Evolutionary conservation across 1,284 basidiomycete genomes (phyloP).

Genomic region (Tilletiaria anomala): DNA sequence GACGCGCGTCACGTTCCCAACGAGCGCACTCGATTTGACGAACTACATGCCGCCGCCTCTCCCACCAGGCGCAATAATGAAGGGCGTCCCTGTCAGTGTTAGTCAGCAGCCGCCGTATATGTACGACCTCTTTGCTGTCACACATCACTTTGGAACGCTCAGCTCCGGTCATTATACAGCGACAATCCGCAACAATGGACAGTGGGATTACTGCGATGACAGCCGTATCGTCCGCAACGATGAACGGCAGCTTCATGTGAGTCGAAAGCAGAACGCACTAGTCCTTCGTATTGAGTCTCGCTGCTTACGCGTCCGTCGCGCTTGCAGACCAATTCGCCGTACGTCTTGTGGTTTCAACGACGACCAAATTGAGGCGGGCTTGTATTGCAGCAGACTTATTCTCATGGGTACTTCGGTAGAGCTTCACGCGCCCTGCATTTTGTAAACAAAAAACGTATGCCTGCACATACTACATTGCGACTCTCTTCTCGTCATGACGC

Average conservation of each 20-base stretch:
- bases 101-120: conserved; percentile 35
- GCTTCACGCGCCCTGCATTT: too few species aligned
- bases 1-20: conserved; percentile 50
- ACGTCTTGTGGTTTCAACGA: conserved; percentile 30
- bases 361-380: too few species aligned
- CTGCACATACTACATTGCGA: too few species aligned
- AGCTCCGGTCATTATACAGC: conserved; percentile 39
- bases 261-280: not conserved
- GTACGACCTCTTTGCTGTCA: conserved; percentile 42
- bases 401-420: too few species aligned
- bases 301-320: not conserved
- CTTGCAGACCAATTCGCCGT: conserved; percentile 18
- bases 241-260: conserved; percentile 19
- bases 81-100: conserved; percentile 8
- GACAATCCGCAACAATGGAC: conserved; percentile 20
- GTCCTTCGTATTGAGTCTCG: not conserved
- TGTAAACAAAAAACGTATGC: too few species aligned
- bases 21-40: conserved; percentile 67
- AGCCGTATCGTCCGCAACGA: conserved; percentile 16
- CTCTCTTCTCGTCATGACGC: too few species aligned
- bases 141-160: conserved; percentile 39
- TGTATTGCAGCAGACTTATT: too few species aligned
- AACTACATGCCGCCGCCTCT: conserved; percentile 63
- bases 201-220: conserved; percentile 38
- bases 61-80: conserved; percentile 14